These are phyloP conservation scores for Cytauxzoon felis DNA, from an alignment of 169 alveolate genomes.

Conservation along the genomic window DNA sequence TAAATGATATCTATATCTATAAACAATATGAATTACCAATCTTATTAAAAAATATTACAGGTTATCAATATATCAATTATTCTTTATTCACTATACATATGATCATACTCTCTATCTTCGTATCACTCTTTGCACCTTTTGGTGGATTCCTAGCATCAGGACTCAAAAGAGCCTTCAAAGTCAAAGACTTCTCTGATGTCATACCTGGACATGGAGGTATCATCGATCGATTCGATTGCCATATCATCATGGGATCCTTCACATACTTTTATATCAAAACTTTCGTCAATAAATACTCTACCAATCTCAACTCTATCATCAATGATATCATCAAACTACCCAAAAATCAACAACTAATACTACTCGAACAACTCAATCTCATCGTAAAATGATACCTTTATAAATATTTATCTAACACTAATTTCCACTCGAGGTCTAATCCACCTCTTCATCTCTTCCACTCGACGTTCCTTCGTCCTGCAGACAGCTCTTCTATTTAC, in stretches of 20 bases:
- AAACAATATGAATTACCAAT: constrained; percentile 33
- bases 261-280: constrained; percentile 78
- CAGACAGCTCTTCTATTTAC: too few relatives aligned
- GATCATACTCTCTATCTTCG: constrained; percentile 89
- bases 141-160: constrained; percentile 99
- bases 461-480: too few relatives aligned
- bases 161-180: constrained; percentile 95
- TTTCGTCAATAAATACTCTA: constrained; percentile 31
- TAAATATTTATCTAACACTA: too few relatives aligned
- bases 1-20: constrained; percentile 45
- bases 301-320: constrained; percentile 36
- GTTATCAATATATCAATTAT: neutral
- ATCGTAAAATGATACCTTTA: too few relatives aligned
- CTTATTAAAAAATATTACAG: neutral
- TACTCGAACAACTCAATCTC: constrained; percentile 24
- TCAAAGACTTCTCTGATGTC: constrained; percentile 96
- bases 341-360: constrained; percentile 19
- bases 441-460: too few relatives aligned
- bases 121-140: constrained; percentile 96
- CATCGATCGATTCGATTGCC: constrained; percentile 98
- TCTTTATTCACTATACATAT: constrained; percentile 81
- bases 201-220: constrained; percentile 99
- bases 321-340: constrained; percentile 34
- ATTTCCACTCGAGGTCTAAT: too few relatives aligned
- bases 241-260: constrained; percentile 86